Evolutionary conservation across 768 basidiomycete genomes (phyloP).

Genomic region (Xanthoconium purpureum): DNA sequence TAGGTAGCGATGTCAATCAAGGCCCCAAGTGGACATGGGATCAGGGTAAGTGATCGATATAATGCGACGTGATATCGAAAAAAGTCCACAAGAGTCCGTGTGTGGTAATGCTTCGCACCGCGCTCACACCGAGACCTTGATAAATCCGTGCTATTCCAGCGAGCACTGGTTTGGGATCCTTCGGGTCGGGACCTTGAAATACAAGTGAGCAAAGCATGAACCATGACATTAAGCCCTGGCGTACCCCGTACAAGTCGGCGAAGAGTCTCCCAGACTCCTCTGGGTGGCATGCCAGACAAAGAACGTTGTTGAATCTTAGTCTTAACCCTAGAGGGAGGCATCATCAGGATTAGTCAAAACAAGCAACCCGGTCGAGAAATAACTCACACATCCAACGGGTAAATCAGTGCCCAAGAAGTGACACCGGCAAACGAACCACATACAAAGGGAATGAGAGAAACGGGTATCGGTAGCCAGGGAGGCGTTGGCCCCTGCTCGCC

Average conservation of each 20-base stretch:
- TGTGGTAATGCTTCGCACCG: constrained; percentile 86
- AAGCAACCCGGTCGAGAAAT: neutral
- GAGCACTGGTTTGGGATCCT: constrained; percentile 70
- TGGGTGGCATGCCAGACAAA: constrained; percentile 71
- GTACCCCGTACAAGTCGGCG: constrained; percentile 77
- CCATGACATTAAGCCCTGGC: constrained; percentile 5
- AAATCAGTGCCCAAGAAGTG: constrained; percentile 85
- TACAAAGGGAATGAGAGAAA: constrained; percentile 81
- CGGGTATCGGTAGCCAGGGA: constrained; percentile 80
- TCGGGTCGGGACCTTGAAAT: constrained; percentile 68
- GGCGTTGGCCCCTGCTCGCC: constrained; percentile 83
- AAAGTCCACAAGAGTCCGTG: constrained; percentile 94
- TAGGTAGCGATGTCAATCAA: neutral
- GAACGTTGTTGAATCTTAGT: constrained; percentile 95
- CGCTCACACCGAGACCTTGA: constrained; percentile 91
- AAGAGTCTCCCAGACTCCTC: constrained; percentile 71
- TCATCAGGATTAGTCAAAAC: neutral
- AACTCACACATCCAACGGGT: constrained; percentile 88
- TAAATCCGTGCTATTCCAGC: constrained; percentile 84
- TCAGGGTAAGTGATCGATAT: constrained; percentile 62
- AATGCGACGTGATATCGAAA: constrained; percentile 75
- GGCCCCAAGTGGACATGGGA: constrained; percentile 2
- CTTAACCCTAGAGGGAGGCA: constrained; percentile 59
- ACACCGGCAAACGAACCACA: constrained; percentile 92
- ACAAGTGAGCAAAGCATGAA: neutral